These are phyloP conservation scores for Paxillus ammoniavirescens DNA, from an alignment of 768 basidiomycete species.

Conservation along the genomic window DNA sequence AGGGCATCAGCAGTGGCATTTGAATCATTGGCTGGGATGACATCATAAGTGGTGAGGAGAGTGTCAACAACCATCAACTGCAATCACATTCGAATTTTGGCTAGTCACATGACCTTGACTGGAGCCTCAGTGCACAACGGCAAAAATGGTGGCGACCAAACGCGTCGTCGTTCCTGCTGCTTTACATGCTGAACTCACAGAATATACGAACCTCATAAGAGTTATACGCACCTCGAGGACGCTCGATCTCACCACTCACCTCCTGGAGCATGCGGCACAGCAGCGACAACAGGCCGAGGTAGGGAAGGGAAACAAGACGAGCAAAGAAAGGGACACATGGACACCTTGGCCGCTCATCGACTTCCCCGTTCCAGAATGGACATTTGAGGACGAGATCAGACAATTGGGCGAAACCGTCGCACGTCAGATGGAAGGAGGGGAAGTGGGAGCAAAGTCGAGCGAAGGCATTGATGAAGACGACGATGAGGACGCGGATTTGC, in stretches of 20 bases:
- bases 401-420: constrained; percentile 42
- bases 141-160: constrained; percentile 34
- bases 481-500: constrained; percentile 30
- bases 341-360: constrained; percentile 80
- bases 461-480: constrained; percentile 22
- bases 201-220: constrained; percentile 66
- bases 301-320: constrained; percentile 24
- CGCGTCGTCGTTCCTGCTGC: constrained; percentile 48
- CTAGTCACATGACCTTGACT: too few species aligned
- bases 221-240: constrained; percentile 56
- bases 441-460: constrained; percentile 7
- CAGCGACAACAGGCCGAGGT: background rate
- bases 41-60: background rate
- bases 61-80: constrained; percentile 10
- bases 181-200: constrained; percentile 62
- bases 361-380: constrained; percentile 67
- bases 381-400: constrained; percentile 64
- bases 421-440: constrained; percentile 12
- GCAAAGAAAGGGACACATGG: constrained; percentile 47
- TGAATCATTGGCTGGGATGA: background rate
- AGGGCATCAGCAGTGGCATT: constrained; percentile 2
- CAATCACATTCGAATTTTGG: too few species aligned
- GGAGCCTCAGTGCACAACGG: too few species aligned
- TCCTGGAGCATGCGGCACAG: constrained; percentile 31
- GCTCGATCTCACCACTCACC: constrained; percentile 56